Evolutionary conservation across 805 yeast species (phyloP), one percentile per base, ranked within the genome.

Genomic region (Nakazawaea holstii): DNA sequence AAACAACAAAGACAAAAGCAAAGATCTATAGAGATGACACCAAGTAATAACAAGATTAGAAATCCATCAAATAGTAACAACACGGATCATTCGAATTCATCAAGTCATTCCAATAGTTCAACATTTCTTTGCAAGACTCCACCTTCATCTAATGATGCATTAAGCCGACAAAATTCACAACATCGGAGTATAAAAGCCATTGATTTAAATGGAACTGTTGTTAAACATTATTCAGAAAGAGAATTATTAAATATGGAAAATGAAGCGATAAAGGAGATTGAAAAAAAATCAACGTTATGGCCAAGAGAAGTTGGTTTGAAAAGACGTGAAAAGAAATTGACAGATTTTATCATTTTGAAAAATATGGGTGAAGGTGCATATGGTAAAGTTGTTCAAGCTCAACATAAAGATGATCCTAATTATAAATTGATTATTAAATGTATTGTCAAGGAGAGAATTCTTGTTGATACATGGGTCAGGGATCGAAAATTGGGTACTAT

Each of bases 391-490:
- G 84, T 88, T 26, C 72, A 88, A 24, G 94, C 87, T 4, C 77
- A 77, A 61, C 86, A 84, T 58, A 77, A 75, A 40, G 70, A 74
- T 27, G 89, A 86, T 55, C 74, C 77, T 0, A 65, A 66, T 2
- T 83, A 87, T 61, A 77, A 73, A 51, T 84, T 89, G 36, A 87
- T 94, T 14, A 79, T 91, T 49, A 94, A 94, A 64, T 82, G 95
- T 56, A 94, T 94, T 43, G 86, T 87, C 60, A 94, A 94, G 59
- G 96, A 89, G 55, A 76, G 96, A 49, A 94, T 94, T 57, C 70
- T 94, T 57, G 97, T 94, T 9, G 99, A 94, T 62, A 90, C 98
- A 0, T 94, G 99, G 99, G 96, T 90, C 2, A 74, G 98, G 47
- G 98, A 94, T 64, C 77, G 96, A 26, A 77, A 77, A 51, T 68